These are phyloP conservation scores for Xylaria nigripes DNA, from an alignment of 495 filamentous ascomycete genomes.

Conservation along the genomic window DNA sequence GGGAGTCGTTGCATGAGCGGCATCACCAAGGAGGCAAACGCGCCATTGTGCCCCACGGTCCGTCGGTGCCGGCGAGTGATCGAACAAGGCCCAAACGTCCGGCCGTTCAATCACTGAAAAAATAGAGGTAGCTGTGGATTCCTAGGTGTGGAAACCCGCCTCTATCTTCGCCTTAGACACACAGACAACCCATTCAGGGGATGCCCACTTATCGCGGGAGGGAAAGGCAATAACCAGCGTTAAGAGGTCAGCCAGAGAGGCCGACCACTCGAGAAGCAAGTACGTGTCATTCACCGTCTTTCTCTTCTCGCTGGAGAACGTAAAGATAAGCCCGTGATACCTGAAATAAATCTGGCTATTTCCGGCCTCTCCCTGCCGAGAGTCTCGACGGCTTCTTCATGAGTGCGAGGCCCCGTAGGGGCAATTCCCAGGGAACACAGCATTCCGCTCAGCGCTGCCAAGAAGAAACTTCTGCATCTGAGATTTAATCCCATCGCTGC, in stretches of 20 bases:
- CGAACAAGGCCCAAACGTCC: constrained; percentile 55
- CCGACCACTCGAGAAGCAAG: neutral
- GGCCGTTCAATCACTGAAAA: constrained; percentile 19
- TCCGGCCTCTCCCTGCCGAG: constrained; percentile 49
- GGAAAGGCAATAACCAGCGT: constrained; percentile 22
- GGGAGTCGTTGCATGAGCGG: constrained; percentile 61
- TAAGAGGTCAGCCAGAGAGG: neutral
- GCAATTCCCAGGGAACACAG: constrained; percentile 44
- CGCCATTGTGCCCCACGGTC: constrained; percentile 34
- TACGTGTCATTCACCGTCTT: constrained; percentile 51
- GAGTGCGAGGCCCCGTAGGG: constrained; percentile 48
- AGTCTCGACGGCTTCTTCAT: constrained; percentile 43
- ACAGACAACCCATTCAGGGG: constrained; percentile 51
- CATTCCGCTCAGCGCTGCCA: constrained; percentile 30
- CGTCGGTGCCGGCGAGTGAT: constrained; percentile 51
- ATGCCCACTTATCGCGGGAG: constrained; percentile 28
- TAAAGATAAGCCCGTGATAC: constrained; percentile 49
- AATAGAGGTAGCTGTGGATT: constrained; percentile 32
- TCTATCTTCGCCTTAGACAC: constrained; percentile 49
- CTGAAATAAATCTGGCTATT: constrained; percentile 51
- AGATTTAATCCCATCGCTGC: constrained; percentile 54
- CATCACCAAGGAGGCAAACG: constrained; percentile 57
- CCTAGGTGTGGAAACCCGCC: constrained; percentile 48
- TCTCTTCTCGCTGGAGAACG: constrained; percentile 58
- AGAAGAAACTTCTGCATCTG: constrained; percentile 40